Conservation (phyloP, 2,329 filamentous ascomycete species). For the Pseudogymnoascus sp. region DNA sequence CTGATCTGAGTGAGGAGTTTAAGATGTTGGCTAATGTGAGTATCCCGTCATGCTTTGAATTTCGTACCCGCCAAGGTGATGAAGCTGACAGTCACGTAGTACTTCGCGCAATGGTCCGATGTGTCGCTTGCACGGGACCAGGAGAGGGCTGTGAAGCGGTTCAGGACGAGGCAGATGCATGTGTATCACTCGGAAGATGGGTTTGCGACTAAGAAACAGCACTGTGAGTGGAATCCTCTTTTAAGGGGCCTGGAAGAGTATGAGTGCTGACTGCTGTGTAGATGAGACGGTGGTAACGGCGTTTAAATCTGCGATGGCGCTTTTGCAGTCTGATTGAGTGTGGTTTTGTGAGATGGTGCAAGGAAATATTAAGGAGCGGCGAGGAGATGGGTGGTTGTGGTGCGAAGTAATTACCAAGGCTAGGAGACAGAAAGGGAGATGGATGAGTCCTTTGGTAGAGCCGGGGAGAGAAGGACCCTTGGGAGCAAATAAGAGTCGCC, state of each 20-base stretch:
- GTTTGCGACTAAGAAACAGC: constrained; percentile 67
- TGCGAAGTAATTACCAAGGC: neutral
- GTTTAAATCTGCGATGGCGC: constrained; percentile 54
- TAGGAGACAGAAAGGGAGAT: neutral
- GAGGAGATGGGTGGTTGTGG: neutral
- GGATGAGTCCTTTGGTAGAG: neutral
- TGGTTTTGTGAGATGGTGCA: neutral
- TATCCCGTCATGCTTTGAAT: constrained; percentile 9
- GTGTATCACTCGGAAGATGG: constrained; percentile 67
- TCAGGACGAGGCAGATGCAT: constrained; percentile 71
- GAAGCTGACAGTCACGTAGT: constrained; percentile 41
- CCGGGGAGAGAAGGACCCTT: neutral
- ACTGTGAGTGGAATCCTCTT: constrained; percentile 53
- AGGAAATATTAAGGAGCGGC: neutral
- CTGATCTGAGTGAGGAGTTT: constrained; percentile 59
- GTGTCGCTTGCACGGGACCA: constrained; percentile 67
- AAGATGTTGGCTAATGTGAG: constrained; percentile 57
- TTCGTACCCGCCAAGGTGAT: neutral
- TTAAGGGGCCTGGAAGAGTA: neutral
- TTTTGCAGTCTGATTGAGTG: constrained; percentile 32
- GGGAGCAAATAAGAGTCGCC: neutral
- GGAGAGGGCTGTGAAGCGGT: constrained; percentile 71
- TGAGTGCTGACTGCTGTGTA: constrained; percentile 25
- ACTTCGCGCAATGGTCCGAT: constrained; percentile 72
- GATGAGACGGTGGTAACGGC: constrained; percentile 53